Evolutionary conservation across 805 yeast species (phyloP).

Genomic region (Suhomyces sp.): DNA sequence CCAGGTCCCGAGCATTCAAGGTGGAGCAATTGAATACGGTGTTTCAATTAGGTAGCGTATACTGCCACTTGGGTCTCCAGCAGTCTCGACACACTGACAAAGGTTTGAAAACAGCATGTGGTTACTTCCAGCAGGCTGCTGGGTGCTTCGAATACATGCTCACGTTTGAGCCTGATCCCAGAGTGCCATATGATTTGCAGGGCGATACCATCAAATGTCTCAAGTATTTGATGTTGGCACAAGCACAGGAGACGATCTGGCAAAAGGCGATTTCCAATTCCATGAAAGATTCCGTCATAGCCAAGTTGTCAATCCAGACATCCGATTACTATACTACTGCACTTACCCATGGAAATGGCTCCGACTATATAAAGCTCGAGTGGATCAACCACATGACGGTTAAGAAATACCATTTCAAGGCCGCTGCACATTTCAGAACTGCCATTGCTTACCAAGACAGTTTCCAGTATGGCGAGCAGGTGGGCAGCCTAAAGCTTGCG

Average conservation of each 20-base stretch:
- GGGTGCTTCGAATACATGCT: slow-evolving; percentile 52
- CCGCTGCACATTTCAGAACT: slow-evolving; percentile 66
- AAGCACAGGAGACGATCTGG: slow-evolving; percentile 89
- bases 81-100: slow-evolving; percentile 47
- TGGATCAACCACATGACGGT: slow-evolving; percentile 62
- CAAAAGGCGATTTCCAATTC: slow-evolving; percentile 53
- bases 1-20: slow-evolving; percentile 43
- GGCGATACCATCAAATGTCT: slow-evolving; percentile 49
- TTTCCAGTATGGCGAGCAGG: slow-evolving; percentile 68
- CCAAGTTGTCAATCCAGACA: slow-evolving; percentile 64
- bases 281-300: slow-evolving; percentile 56
- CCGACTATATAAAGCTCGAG: slow-evolving; percentile 50
- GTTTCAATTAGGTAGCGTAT: slow-evolving; percentile 66
- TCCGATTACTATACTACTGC: slow-evolving; percentile 54
- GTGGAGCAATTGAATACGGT: slow-evolving; percentile 63
- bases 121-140: slow-evolving; percentile 67
- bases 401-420: slow-evolving; percentile 63
- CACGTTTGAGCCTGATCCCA: slow-evolving; percentile 7
- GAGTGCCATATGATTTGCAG: slow-evolving; percentile 47
- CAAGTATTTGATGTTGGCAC: slow-evolving; percentile 61
- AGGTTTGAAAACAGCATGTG: slow-evolving; percentile 60
- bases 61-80: slow-evolving; percentile 52
- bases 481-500: slow-evolving; percentile 53
- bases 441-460: slow-evolving; percentile 47
- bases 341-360: slow-evolving; percentile 33